Conservation (phyloP, 2,329 filamentous ascomycete species). For the Massarina eburnea region DNA sequence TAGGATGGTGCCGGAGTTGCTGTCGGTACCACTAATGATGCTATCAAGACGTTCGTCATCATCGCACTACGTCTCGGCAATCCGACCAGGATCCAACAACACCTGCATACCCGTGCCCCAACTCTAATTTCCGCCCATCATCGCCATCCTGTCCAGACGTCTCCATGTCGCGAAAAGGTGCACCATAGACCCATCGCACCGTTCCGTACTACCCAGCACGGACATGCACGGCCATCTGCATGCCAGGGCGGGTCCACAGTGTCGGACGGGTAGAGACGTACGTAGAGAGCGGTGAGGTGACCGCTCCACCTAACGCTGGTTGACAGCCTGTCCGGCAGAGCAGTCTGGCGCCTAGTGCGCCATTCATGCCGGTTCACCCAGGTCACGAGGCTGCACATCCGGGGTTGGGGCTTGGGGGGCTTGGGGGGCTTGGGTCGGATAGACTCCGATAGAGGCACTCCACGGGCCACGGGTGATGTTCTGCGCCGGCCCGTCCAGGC, state of each 20-base stretch:
- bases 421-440: background rate
- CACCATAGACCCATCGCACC: too few species aligned
- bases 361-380: too few species aligned
- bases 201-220: background rate
- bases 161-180: background rate
- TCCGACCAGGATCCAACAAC: background rate
- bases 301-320: background rate
- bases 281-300: background rate
- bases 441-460: too few species aligned
- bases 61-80: background rate
- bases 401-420: too few species aligned
- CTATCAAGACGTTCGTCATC: background rate
- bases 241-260: background rate
- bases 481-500: too few species aligned
- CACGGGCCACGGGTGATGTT: too few species aligned
- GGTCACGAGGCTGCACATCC: too few species aligned
- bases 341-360: too few species aligned
- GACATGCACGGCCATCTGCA: constrained; percentile 6
- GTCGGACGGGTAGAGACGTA: background rate
- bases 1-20: too few species aligned
- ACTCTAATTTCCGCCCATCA: background rate
- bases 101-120: background rate
- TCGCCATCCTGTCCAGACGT: background rate
- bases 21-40: too few species aligned
- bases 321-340: background rate